Percentiles rank a stretch among this genome's conserved stretches.
Conservation (phyloP, 805 yeast genomes). For the Wickerhamiella cacticola region DNA sequence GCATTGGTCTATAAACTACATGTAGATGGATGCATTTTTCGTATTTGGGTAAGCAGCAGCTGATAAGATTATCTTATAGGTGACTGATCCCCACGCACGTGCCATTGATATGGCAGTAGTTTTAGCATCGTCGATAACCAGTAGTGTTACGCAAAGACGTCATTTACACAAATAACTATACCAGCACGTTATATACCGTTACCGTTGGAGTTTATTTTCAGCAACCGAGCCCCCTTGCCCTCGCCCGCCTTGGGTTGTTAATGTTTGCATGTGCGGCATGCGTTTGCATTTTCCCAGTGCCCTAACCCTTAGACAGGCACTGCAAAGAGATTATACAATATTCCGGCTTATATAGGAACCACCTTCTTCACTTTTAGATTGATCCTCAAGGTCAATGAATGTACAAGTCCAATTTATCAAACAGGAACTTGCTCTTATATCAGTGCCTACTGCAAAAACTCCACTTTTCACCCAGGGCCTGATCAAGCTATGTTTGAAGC, state of each 20-base stretch:
- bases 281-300: neutral
- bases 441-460: constrained; percentile 7
- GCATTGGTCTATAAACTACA: too few species aligned
- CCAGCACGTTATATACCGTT: too few species aligned
- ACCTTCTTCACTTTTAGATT: too few species aligned
- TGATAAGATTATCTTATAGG: neutral
- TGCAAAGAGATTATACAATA: neutral
- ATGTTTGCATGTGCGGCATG: too few species aligned
- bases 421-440: constrained; percentile 3
- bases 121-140: too few species aligned
- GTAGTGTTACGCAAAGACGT: too few species aligned
- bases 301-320: neutral
- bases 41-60: neutral
- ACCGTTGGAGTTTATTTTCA: too few species aligned
- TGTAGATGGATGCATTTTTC: neutral
- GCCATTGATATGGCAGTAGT: neutral
- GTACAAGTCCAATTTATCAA: constrained; percentile 14
- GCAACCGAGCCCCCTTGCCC: too few species aligned
- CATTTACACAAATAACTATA: too few species aligned
- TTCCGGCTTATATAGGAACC: neutral
- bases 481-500: constrained; percentile 30
- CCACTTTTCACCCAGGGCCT: constrained; percentile 31
- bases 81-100: neutral
- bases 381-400: too few species aligned
- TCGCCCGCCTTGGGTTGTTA: too few species aligned